These are phyloP conservation scores for Pelargonium myrrhifolium DNA, from an alignment of 441 rosid genomes.

Conservation along the genomic window DNA sequence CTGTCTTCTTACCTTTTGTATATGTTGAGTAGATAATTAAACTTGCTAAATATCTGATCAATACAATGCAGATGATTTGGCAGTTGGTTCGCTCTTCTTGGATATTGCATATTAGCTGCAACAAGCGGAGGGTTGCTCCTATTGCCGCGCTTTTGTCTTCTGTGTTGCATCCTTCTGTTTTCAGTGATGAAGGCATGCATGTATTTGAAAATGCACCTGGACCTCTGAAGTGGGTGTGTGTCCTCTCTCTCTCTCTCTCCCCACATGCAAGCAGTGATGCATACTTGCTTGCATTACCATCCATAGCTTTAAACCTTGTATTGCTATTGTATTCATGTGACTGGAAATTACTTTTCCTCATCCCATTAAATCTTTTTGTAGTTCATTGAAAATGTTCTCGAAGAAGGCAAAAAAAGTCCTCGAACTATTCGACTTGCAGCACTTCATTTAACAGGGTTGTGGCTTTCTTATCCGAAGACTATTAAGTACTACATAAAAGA, in stretches of 20 bases:
- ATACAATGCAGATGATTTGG: constrained; percentile 71
- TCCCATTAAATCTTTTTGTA: constrained; percentile 28
- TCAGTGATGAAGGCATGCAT: constrained; percentile 65
- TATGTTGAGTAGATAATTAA: constrained; percentile 1
- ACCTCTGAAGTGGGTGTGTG: constrained; percentile 85
- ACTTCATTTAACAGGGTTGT: constrained; percentile 87
- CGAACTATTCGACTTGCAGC: constrained; percentile 93
- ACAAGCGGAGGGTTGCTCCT: constrained; percentile 87
- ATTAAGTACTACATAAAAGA: constrained; percentile 74
- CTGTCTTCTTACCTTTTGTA: neutral
- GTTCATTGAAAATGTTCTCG: constrained; percentile 76
- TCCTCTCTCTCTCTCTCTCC: constrained; percentile 15
- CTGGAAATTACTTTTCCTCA: constrained; percentile 10
- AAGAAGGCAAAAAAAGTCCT: constrained; percentile 93
- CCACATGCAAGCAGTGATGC: neutral
- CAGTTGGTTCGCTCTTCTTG: constrained; percentile 77
- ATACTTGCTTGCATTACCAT: constrained; percentile 1
- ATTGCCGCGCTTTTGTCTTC: constrained; percentile 88
- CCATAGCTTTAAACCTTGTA: constrained; percentile 2
- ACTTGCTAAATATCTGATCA: constrained; percentile 6
- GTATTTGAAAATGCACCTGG: constrained; percentile 43
- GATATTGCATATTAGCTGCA: constrained; percentile 84
- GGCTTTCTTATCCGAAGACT: constrained; percentile 64
- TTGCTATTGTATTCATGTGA: constrained; percentile 1
- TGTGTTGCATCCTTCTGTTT: constrained; percentile 69